Conservation (phyloP, 2,329 filamentous ascomycete species). For the Nemania sp. region DNA sequence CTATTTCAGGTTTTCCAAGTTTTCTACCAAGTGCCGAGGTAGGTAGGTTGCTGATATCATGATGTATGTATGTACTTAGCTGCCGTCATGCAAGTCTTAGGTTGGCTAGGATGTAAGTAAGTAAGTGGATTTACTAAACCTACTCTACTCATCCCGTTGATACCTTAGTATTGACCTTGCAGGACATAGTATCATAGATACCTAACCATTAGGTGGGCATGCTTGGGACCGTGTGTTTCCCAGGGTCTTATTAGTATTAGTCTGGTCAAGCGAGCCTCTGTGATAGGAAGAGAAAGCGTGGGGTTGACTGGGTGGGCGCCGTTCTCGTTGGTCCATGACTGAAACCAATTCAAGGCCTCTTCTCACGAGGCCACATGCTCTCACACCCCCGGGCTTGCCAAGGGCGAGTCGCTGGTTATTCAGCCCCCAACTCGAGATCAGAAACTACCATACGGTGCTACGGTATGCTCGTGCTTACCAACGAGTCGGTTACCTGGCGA, state of each 20-base stretch:
- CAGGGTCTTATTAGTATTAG: conserved; percentile 7
- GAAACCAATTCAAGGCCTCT: conserved; percentile 33
- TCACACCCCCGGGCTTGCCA: conserved; percentile 28
- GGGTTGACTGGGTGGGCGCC: conserved; percentile 39
- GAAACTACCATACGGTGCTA: not conserved
- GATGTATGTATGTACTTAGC: not conserved
- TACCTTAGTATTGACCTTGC: not conserved
- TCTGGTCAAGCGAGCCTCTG: conserved; percentile 20
- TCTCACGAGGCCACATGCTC: conserved; percentile 35
- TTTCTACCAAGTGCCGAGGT: not conserved
- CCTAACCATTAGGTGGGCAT: not conserved
- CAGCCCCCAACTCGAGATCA: conserved; percentile 25
- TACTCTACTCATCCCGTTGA: not conserved
- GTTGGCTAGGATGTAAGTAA: not conserved
- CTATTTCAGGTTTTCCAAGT: not conserved
- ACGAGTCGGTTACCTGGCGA: conserved; percentile 12
- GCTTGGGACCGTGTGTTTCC: not conserved
- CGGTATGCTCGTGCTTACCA: conserved; percentile 15
- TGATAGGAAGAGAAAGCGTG: conserved; percentile 31
- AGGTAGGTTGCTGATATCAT: not conserved
- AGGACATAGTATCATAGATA: not conserved
- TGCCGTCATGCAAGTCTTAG: not conserved
- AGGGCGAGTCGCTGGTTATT: conserved; percentile 35
- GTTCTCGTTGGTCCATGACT: conserved; percentile 38
- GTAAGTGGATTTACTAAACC: not conserved